These are phyloP conservation scores for Tylopilus subfusipes DNA, from an alignment of 768 basidiomycete genomes.

Conservation along the genomic window DNA sequence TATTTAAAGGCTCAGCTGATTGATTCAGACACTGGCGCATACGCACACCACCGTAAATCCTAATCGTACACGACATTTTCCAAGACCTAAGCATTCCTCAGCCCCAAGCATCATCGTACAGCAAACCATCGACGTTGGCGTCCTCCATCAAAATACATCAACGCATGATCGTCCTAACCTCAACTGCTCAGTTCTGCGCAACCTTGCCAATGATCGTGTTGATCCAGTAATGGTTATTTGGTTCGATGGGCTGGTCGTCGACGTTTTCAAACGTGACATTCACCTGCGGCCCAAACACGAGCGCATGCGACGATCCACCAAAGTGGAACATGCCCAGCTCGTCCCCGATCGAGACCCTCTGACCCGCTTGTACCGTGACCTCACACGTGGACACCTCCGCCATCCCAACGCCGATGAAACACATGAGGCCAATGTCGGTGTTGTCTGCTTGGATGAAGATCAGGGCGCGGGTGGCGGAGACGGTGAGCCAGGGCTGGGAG, in stretches of 20 bases:
- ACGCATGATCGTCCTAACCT: too few relatives aligned
- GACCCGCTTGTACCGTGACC: neutral
- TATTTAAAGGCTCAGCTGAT: neutral
- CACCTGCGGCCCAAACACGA: conserved; percentile 21
- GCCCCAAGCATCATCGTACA: neutral
- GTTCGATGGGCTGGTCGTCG: neutral
- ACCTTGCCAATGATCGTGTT: neutral
- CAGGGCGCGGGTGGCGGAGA: conserved; percentile 46
- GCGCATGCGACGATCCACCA: conserved; percentile 25
- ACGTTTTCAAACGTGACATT: neutral
- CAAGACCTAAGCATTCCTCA: neutral
- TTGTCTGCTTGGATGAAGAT: conserved; percentile 55
- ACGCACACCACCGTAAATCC: neutral
- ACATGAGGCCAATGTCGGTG: conserved; percentile 47
- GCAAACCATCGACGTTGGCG: neutral
- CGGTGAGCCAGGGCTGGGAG: conserved; percentile 41
- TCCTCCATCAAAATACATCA: too few relatives aligned
- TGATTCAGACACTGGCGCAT: neutral
- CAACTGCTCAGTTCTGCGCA: neutral
- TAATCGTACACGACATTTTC: neutral
- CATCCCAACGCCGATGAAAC: conserved; percentile 59
- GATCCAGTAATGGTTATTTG: neutral
- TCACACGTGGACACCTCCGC: conserved; percentile 45
- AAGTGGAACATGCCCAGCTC: conserved; percentile 57
- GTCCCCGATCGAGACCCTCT: neutral